Evolutionary conservation across 1,284 basidiomycete genomes (phyloP).

Genomic region (Apiotrichum gamsii): DNA sequence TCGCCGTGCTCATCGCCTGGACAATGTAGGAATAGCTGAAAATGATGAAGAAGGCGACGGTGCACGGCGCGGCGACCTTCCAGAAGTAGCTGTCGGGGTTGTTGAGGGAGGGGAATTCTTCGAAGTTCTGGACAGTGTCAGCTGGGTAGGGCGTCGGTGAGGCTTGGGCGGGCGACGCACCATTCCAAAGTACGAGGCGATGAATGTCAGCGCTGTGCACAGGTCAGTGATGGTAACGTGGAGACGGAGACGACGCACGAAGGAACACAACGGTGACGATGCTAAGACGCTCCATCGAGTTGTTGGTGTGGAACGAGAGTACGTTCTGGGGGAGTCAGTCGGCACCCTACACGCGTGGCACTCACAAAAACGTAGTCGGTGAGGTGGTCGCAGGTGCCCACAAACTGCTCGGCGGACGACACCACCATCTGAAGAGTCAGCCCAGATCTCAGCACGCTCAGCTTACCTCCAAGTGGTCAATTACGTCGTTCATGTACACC

Average conservation of each 20-base stretch:
- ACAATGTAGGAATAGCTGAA: conserved; percentile 41
- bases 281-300: conserved; percentile 45
- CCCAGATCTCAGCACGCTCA: too few relatives aligned
- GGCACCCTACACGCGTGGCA: neutral
- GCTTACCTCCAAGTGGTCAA: conserved; percentile 44
- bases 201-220: conserved; percentile 23
- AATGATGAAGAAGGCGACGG: conserved; percentile 43
- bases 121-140: conserved; percentile 31
- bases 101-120: conserved; percentile 30
- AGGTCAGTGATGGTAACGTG: neutral
- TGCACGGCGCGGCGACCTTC: conserved; percentile 42
- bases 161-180: conserved; percentile 3
- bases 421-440: conserved; percentile 29
- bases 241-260: conserved; percentile 27
- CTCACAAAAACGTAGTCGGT: conserved; percentile 47
- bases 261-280: conserved; percentile 48
- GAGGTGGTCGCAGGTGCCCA: conserved; percentile 44
- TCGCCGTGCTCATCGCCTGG: conserved; percentile 24
- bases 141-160: neutral
- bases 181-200: conserved; percentile 39
- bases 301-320: conserved; percentile 45
- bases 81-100: conserved; percentile 42
- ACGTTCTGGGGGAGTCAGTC: conserved; percentile 27
- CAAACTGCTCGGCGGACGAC: conserved; percentile 42
- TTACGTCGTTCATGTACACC: conserved; percentile 43